These are phyloP conservation scores for Teunomyces lycoperdinae DNA, from an alignment of 805 yeast species.

Conservation along the genomic window DNA sequence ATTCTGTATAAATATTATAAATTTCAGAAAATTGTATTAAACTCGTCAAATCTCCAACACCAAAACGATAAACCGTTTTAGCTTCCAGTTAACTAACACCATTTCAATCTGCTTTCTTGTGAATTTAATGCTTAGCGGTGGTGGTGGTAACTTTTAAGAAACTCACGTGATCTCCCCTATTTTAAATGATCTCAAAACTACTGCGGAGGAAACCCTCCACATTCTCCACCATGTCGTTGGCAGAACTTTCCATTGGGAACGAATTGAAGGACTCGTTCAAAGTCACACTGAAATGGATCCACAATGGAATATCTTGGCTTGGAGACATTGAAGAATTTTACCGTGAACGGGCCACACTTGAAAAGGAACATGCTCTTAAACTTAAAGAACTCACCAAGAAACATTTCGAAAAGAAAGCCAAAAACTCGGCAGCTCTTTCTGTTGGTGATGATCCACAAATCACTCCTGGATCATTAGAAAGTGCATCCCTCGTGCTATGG, in stretches of 20 bases:
- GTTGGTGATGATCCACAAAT: constrained; percentile 90
- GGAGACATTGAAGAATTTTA: constrained; percentile 80
- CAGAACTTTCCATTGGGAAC: constrained; percentile 52
- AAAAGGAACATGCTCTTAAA: constrained; percentile 75
- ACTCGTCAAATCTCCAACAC: too few relatives aligned
- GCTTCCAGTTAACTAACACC: too few relatives aligned
- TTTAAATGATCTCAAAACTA: neutral
- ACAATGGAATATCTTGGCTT: constrained; percentile 70
- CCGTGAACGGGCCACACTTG: constrained; percentile 76
- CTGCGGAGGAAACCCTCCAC: neutral
- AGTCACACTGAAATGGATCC: constrained; percentile 75
- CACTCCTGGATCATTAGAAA: constrained; percentile 93
- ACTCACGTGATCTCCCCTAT: constrained; percentile 2
- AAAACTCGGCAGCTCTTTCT: constrained; percentile 59
- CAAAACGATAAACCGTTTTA: too few relatives aligned
- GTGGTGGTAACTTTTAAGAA: neutral
- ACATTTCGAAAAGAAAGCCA: constrained; percentile 74
- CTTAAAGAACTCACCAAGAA: constrained; percentile 62
- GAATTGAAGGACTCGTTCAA: constrained; percentile 79
- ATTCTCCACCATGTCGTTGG: neutral
- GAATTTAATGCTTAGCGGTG: too few relatives aligned
- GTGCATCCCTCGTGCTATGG: constrained; percentile 88
- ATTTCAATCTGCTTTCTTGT: too few relatives aligned
- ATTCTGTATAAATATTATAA: too few relatives aligned
- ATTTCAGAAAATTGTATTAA: too few relatives aligned